phyloP scores from a whole-genome alignment of 768 basidiomycete genomes.

The Floccularia luteovirens region DNA sequence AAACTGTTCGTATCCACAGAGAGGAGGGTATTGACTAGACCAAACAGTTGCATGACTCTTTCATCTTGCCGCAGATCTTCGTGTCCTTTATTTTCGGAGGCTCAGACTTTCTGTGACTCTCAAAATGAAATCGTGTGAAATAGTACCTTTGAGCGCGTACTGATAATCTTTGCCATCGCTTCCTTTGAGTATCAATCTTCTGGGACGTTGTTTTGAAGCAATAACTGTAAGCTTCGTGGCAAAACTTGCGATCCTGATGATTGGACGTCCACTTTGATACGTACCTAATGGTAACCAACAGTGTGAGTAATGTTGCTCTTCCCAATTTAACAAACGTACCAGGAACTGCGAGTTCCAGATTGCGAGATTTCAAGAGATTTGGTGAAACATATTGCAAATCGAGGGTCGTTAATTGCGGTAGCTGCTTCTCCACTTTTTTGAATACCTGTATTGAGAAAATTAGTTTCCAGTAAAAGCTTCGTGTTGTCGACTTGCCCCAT shows the following conservation, averaged over 20 bases:
- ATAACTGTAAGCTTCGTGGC: slow-evolving; percentile 89
- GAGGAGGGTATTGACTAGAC: slow-evolving; percentile 91
- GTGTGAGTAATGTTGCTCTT: background rate
- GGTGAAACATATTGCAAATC: slow-evolving; percentile 98
- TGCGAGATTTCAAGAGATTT: slow-evolving; percentile 76
- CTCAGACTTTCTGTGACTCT: background rate
- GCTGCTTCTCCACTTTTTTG: slow-evolving; percentile 91
- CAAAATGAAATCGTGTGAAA: background rate
- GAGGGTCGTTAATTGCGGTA: slow-evolving; percentile 81
- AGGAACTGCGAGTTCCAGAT: slow-evolving; percentile 93
- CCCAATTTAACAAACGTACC: slow-evolving; percentile 35
- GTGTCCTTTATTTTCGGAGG: slow-evolving; percentile 52
- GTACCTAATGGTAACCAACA: slow-evolving; percentile 47
- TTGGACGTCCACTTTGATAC: slow-evolving; percentile 81
- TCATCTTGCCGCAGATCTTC: slow-evolving; percentile 99
- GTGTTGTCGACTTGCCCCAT: slow-evolving; percentile 50
- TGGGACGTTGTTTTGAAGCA: slow-evolving; percentile 93
- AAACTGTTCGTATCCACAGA: slow-evolving; percentile 92
- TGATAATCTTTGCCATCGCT: slow-evolving; percentile 92
- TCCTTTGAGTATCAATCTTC: slow-evolving; percentile 80
- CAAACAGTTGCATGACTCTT: slow-evolving; percentile 97
- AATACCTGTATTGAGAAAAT: slow-evolving; percentile 56
- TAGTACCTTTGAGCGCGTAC: slow-evolving; percentile 79
- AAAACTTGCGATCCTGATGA: slow-evolving; percentile 80
- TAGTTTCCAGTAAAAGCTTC: background rate